Base-by-base conservation (phyloP, 305 asterid genomes). In the Fraxinus ornus region DNA sequence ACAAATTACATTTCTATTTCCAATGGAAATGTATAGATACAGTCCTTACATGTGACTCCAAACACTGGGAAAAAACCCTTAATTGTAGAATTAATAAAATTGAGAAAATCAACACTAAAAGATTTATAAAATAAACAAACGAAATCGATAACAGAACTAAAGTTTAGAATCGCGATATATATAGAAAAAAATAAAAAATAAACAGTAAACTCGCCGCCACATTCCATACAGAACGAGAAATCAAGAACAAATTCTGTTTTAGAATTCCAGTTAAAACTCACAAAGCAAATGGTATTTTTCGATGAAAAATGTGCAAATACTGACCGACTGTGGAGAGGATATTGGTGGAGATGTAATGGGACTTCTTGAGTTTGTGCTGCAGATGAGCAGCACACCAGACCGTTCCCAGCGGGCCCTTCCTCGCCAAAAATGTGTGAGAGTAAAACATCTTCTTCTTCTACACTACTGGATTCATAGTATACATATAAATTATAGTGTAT, bases 301-400 rank as follows among this genome's bases (percentile, higher is more conserved):
- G 7, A 41, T 19, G 8, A 26, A 13, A 60, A 9, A 36, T 55
- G 2, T 12, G 41, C 12, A 55, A 24, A 37, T 32, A 77, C 89
- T 41, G 37, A 95, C 99, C 95, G 64, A 90, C 97, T 26, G 98
- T 92, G 26, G 92, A 84, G 47, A 91, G 80, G 62, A 95, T 92
- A 70, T 94, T 86, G 3, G 96, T 93, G 75, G 90, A 62, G 66
- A 90, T 82, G 76, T 93, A 94, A 37, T 95, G 95, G 76, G 94
- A 84, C 83, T 94, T 95, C 80, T 84, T 91, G 87, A 95, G 95
- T 57, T 78, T 92, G 86, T 93, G 93, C 84, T 95, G 98, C 78
- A 95, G 82, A 84, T 95, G 99, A n/a, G 99, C 99, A 4, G 99
- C 98, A 77, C 95, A 92, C 98, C 98, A 95, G 80, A 93, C 99